Conservation (phyloP, 2,329 filamentous ascomycete species). For the Venturia aucupariae region DNA sequence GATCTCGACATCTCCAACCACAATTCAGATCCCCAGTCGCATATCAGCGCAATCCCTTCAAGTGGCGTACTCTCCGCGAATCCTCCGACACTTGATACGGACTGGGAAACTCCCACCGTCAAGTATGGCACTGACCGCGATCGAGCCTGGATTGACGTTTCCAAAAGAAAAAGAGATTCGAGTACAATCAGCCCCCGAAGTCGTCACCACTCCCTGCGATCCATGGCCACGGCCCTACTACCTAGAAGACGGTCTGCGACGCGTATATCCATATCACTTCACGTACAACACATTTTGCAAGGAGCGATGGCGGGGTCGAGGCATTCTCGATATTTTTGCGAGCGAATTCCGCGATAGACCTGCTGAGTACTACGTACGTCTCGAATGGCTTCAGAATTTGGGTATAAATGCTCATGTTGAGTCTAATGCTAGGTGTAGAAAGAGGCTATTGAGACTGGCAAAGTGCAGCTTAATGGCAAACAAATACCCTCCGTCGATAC, state of each 20-base stretch:
- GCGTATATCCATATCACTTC: conserved; percentile 78
- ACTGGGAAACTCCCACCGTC: conserved; percentile 33
- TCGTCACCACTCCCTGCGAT: conserved; percentile 42
- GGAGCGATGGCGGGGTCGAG: conserved; percentile 77
- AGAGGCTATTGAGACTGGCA: conserved; percentile 69
- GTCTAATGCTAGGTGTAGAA: conserved; percentile 18
- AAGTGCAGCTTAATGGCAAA: conserved; percentile 72
- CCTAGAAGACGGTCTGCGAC: conserved; percentile 71
- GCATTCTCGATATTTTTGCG: conserved; percentile 77
- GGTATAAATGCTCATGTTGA: not conserved
- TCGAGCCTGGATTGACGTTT: conserved; percentile 20
- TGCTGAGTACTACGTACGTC: conserved; percentile 69
- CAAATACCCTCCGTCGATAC: conserved; percentile 55
- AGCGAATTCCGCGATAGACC: conserved; percentile 88
- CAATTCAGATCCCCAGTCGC: not conserved
- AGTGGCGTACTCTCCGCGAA: conserved; percentile 33
- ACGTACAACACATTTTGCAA: conserved; percentile 96
- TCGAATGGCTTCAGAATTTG: not conserved
- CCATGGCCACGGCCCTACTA: conserved; percentile 66
- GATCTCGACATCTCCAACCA: not conserved
- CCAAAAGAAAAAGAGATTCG: not conserved
- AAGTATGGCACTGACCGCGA: conserved; percentile 37
- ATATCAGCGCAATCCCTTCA: not conserved
- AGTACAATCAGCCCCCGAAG: conserved; percentile 28
- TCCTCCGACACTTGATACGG: conserved; percentile 42